Base-by-base conservation (phyloP, 257 asterid species). In the Ajuga chamaepitys region DNA sequence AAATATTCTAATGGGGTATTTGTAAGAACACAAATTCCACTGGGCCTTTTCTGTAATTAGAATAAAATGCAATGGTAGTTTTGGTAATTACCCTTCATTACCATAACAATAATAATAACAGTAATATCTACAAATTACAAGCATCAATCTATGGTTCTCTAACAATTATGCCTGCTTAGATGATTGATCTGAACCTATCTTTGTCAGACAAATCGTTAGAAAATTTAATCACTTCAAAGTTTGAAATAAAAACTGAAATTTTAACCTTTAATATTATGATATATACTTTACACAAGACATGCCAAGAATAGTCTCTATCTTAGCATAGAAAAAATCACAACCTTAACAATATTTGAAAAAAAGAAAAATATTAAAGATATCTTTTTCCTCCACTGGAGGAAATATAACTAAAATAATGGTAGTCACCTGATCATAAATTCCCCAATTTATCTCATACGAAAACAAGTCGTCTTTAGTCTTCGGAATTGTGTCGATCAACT, bases 391-490 rank as follows among this genome's bases (percentile, higher is more conserved):
- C 52, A 14, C 14, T 47, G n/a, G 21, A 64, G 32, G 37, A 73
- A 58, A 30, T 56, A 41, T 51, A 62, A 16, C 35, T 10, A 64
- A 62, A 58, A 57, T 18, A 61, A 40, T 14, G 28, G 72, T 54
- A 44, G 25, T 85, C 72, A 94, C 99, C 97, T 85, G 86, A 73
- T 94, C 96, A 52, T 86, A 94, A 40, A 83, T 77, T 2, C 41
- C 72, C 99, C 99, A 94, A 70, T 94, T 88, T 67, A 94, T 90
- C 82, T 79, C 89, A 48, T 85, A 94, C 2, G 99, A 83, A 59
- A 94, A 94, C 74, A 94, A 73, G 78, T 94, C 96, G 38, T 94
- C 95, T 74, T 94, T 94, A 75, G 98, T 90, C 91, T 86, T 94
- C 18, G 99, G 99, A 64, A 94, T 94, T 66, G 83, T 86, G 73